Evolutionary conservation across 768 basidiomycete species (phyloP).

Genomic region (Suillus variegatus): DNA sequence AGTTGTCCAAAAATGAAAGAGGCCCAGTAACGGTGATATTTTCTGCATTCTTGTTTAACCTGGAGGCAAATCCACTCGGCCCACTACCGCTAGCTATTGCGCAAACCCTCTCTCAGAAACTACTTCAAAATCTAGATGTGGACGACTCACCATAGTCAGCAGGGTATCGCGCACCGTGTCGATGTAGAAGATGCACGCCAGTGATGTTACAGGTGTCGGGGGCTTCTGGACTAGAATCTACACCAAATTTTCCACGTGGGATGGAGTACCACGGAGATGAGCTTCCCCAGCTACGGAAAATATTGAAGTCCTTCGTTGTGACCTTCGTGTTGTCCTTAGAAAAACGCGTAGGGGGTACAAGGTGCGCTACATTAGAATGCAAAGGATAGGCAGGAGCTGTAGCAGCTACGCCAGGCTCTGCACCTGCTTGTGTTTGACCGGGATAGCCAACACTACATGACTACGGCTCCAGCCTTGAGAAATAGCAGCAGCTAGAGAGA

Average conservation of each 20-base stretch:
- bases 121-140: constrained; percentile 20
- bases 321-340: constrained; percentile 21
- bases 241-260: constrained; percentile 56
- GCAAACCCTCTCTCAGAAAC: constrained; percentile 12
- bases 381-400: constrained; percentile 75
- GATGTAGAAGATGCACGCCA: constrained; percentile 72
- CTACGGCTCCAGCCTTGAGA: constrained; percentile 12
- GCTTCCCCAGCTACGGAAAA: constrained; percentile 77
- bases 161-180: constrained; percentile 70
- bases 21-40: constrained; percentile 60
- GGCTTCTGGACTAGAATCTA: constrained; percentile 66
- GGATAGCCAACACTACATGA: constrained; percentile 28
- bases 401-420: constrained; percentile 38
- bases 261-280: constrained; percentile 81
- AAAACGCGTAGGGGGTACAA: constrained; percentile 38
- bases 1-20: constrained; percentile 74
- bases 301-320: constrained; percentile 49
- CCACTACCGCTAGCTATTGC: constrained; percentile 22
- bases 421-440: constrained; percentile 27
- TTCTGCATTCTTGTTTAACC: constrained; percentile 49
- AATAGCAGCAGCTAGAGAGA: background rate
- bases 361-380: constrained; percentile 59
- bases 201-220: constrained; percentile 71
- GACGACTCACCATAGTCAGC: constrained; percentile 26
- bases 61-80: constrained; percentile 53